Base-by-base conservation (phyloP, 2,329 filamentous ascomycete genomes). In the Ascomycota sp. region DNA sequence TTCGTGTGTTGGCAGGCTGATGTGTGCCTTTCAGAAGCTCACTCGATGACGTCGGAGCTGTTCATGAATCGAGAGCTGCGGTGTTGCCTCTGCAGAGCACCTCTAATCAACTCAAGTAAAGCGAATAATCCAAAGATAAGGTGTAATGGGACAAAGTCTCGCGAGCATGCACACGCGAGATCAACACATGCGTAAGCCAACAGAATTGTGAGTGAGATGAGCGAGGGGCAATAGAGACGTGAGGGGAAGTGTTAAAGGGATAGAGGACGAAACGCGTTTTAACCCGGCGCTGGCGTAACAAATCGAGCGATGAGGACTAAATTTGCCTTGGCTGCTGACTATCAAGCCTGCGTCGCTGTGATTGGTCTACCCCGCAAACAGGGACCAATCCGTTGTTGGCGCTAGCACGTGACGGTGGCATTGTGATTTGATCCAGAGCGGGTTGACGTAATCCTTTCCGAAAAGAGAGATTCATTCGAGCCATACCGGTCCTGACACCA, bases 351-450 rank as follows among this genome's bases (percentile, higher is more conserved):
- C 16, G 5, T 21, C 9, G 28, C 28, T 27, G 29, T 50, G 46
- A 54, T 54, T 54, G 51, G 51, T 26, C 35, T 6, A 9, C 25
- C 21, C 33, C 47, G 50, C 45, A 7, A 9, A 25, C 13, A 27
- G 25, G 31, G 31, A 7, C 5, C 16, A 21, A 21, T 21, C 5
- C 16, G 16, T 5, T 21, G 16, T 21, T 21, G 16, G 16, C 16
- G 16, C 16, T 21, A 21, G 6, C 31, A 32, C 31, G 31, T 32
- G 31, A 27, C 16, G 16, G 16, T 21, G 5, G 16, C 16, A 21
- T 21, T 21, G 16, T 21, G 16, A 3, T 21, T 21, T 21, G 16
- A 21, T 21, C 16, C 16, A 21, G 5, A 21, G 16, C 16, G 16
- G 16, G 16, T 21, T 21, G 16, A 21, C 16, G 16, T 5, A 21